Evolutionary conservation across 2,329 filamentous ascomycete genomes (phyloP).

Genomic region (Hirsutella minnesotensis): DNA sequence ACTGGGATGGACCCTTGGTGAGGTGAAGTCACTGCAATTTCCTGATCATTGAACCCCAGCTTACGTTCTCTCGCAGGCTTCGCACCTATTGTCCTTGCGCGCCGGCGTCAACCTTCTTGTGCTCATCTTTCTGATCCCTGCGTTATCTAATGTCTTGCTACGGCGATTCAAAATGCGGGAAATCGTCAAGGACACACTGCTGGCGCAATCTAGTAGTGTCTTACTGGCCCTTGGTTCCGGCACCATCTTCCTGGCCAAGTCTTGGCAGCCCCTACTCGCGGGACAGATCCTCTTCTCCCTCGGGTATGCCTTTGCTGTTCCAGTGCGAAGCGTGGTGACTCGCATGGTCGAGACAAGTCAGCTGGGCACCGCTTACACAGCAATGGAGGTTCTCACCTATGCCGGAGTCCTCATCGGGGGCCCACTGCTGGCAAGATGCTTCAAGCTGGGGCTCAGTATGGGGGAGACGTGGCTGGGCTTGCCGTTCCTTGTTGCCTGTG

Average conservation of each 20-base stretch:
- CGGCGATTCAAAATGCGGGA: constrained; percentile 1
- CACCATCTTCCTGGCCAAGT: constrained; percentile 4
- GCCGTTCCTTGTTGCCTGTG: not conserved
- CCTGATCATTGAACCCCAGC: not conserved
- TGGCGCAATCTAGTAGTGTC: constrained; percentile 6
- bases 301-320: constrained; percentile 5
- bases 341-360: constrained; percentile 5
- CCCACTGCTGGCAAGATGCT: constrained; percentile 3
- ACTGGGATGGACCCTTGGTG: constrained; percentile 7
- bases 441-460: constrained; percentile 5
- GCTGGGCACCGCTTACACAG: constrained; percentile 6
- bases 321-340: constrained; percentile 7
- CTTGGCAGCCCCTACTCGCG: constrained; percentile 1
- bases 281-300: constrained; percentile 5
- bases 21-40: not conserved
- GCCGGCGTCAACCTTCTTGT: constrained; percentile 6
- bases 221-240: constrained; percentile 5
- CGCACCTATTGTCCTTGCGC: constrained; percentile 7
- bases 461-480: constrained; percentile 1
- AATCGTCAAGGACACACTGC: constrained; percentile 6
- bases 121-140: constrained; percentile 5
- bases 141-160: not conserved
- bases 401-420: constrained; percentile 3
- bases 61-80: constrained; percentile 5
- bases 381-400: constrained; percentile 6